Evolutionary conservation across 345 rosid genomes (phyloP), one percentile per base, ranked within the genome.

Genomic region (Moringa oleifera): DNA sequence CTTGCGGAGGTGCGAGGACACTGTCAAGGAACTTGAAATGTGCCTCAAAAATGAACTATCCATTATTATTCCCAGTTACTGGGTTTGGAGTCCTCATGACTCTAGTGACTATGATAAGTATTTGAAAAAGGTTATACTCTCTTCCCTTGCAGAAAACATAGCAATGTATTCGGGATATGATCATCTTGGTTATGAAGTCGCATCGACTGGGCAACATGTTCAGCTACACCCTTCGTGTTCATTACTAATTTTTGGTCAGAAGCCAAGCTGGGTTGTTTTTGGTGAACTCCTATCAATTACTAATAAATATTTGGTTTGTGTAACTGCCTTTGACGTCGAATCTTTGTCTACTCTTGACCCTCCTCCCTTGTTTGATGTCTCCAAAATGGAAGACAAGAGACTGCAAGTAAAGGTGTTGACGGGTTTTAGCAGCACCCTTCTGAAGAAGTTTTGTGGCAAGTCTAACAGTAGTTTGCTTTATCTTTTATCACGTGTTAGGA

Each of bases 181-280:
- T 51, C 81, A 75, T 58, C 87, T 90, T 61, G 98, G 98, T 66
- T 93, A 86, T 73, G 83, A 93, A 73, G 97, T 93, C 70, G 95
- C 83, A 51, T 68, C 65, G 80, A 85, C 85, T 54, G 85, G 96
- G 33, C 90, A 87, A 58, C 81, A 80, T 75, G 80, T 86, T 64
- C 87, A 79, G 77, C 73, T 89, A 57, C 98, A 93, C 73, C 97
- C 94, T 63, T 80, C 96, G 25, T 85, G 97, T 73, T 90, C 97
- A 3, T 71, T 93, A 79, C 84, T 80, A 77, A 73, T 79, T 51
- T 93, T 88, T 68, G 73, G 74, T 53, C 83, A 82, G 81, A 93
- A 81, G 88, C 97, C 98, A 31, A 59, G 68, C 65, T 90, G 97
- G 96, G 96, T 93, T 55, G 91, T 93, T 66, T 93, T 90, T 67